Evolutionary conservation across 2,329 filamentous ascomycete genomes (phyloP), one percentile per base, ranked within the genome.

Genomic region (Macrophomina phaseolina): DNA sequence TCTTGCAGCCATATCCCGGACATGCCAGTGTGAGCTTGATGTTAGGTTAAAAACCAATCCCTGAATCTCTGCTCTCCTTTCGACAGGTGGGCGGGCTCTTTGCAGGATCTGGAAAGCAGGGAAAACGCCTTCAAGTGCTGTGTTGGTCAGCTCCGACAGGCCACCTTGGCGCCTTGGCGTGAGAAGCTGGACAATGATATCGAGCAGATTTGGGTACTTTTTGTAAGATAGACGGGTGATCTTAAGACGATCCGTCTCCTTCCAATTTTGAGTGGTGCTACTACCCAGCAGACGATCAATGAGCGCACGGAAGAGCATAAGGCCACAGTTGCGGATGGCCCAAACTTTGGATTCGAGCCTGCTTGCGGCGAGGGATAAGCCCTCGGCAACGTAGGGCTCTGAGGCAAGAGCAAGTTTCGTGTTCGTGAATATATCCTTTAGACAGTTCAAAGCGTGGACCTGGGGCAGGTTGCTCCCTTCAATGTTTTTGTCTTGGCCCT

Each of bases 321-420:
- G 81, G 1, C 93, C 93, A 71, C 93, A 97, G 76, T 99, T 99
- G 0, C 94, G 90, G 66, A 99, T 93, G 0, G 94, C 92, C 95
- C 95, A 99, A 28, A 95, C 88, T 67, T 91, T 86, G 0, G 92
- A 95, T 52, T 88, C 90, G 16, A 99, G 84, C 62, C 91, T 92
- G 67, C 86, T 86, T 11, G 92, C 91, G 1, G 94, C 93, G n/a
- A 98, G 84, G 68, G 90, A 86, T 4, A 99, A 83, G 40, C 90
- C 90, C 36, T 87, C 83, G 8, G 91, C 89, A 7, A 97, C 84
- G 71, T 93, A 90, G 0, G 83, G 82, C 72, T 97, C 92, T 0
- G 92, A 91, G 64, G 86, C 85, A 65, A 88, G 87, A 34, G 91
- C 85, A 14, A 98, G 83, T 60, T 88, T 87, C 0, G 93, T 92